Evolutionary conservation across 2,329 filamentous ascomycete genomes (phyloP), one percentile per base, ranked within the genome.

Genomic region (Xylaria multiplex): DNA sequence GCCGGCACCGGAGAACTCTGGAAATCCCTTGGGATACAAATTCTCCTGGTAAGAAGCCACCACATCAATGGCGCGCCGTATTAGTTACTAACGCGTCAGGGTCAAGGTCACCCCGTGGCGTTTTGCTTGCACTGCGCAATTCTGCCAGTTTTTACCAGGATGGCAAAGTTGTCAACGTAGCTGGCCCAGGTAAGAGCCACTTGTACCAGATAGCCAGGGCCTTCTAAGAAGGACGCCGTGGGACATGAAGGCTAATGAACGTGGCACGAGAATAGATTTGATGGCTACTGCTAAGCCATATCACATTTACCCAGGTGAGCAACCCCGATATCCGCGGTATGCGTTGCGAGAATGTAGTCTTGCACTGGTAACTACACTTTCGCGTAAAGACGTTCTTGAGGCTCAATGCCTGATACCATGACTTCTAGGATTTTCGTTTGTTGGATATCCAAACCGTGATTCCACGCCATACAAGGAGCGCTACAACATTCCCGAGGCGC

Each of bases 361-460:
- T 13, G 40, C 11, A 42, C 40, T 42, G 13, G 9, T 13, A 13
- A 42, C 40, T 13, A 42, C 40, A 42, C 40, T 42, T 42, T 42
- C 40, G 13, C 40, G 11, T 4, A 42, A 16, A 42, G 40, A 42
- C 40, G 40, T 13, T 42, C 40, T 42, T 42, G 40, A 4, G 40
- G 14, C 9, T 42, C 40, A 9, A 16, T 42, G 5, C 40, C 40
- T 42, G 40, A 42, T 42, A 42, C 9, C 13, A 42, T 42, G 40
- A 42, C 40, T 14, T 50, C 48, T 32, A 40, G 68, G 71, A 66
- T 97, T 90, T 79, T 90, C 91, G 58, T 95, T 97, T 74, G 93
- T 97, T 72, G 93, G 91, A 48, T 98, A 98, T 82, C 91, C 92
- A 64, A 98, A 98, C 88, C 86, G 94, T 73, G 94, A 98, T 81